Conservation (phyloP, 2,329 filamentous ascomycete species). For the Fusarium duplospermum region DNA sequence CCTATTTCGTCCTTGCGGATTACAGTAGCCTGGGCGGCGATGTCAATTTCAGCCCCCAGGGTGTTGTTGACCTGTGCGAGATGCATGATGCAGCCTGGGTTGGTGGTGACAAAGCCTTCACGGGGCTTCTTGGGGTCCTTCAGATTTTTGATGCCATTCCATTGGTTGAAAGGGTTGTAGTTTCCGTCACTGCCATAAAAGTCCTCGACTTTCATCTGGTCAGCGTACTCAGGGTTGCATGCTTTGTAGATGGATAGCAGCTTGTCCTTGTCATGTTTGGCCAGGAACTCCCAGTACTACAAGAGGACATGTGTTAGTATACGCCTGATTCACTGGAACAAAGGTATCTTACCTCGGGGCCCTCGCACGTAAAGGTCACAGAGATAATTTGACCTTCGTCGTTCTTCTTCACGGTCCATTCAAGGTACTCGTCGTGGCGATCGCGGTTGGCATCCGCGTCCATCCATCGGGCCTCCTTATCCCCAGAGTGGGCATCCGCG, state of each 20-base stretch:
- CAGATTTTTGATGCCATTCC: not conserved
- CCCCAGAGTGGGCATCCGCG: not conserved
- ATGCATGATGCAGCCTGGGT: not conserved
- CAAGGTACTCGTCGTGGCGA: not conserved
- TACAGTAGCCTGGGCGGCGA: not conserved
- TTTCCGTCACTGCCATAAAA: not conserved
- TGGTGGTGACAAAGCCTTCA: not conserved
- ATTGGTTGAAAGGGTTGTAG: not conserved
- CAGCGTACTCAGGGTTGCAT: not conserved
- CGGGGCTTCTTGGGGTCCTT: not conserved
- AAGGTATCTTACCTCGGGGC: not conserved
- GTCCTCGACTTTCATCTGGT: not conserved
- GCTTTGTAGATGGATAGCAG: not conserved
- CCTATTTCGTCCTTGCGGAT: not conserved
- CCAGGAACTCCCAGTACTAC: not conserved
- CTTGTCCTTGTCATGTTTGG: not conserved
- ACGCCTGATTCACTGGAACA: not conserved
- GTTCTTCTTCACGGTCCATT: not conserved
- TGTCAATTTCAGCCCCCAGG: not conserved
- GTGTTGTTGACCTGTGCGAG: not conserved
- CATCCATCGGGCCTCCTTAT: not conserved
- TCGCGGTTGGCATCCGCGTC: not conserved
- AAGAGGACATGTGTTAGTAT: not conserved
- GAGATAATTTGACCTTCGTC: not conserved
- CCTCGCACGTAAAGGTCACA: not conserved